A percentile compares a stretch with the other conserved stretches of the same genome.
Evolutionary conservation across 805 yeast genomes (phyloP).

Genomic region (Teunomyces cretensis): DNA sequence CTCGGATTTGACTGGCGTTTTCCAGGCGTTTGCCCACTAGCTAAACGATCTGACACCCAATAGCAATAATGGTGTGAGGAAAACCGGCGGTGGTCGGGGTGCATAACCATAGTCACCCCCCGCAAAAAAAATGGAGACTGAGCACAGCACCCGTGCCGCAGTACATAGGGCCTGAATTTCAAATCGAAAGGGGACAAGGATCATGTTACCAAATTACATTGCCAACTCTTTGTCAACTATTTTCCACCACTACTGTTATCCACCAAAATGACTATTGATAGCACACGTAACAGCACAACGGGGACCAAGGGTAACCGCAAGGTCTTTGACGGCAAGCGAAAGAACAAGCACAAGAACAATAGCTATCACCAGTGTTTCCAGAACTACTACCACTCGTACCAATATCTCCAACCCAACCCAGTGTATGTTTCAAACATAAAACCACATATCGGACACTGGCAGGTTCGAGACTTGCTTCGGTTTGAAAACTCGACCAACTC

Average conservation of each 20-base stretch:
- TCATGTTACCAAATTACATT: not conserved
- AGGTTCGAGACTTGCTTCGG: constrained; percentile 72
- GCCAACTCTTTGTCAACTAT: no score
- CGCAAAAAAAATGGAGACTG: not conserved
- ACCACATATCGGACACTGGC: constrained; percentile 64
- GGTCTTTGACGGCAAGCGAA: not conserved
- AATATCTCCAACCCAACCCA: constrained; percentile 37
- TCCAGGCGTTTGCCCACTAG: not conserved
- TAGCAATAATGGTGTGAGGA: not conserved
- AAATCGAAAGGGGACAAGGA: not conserved
- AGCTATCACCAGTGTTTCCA: constrained; percentile 34
- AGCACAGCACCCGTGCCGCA: not conserved
- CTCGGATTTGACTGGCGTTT: no score
- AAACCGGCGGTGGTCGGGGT: not conserved
- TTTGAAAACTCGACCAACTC: constrained; percentile 41
- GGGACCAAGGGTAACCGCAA: constrained; percentile 2
- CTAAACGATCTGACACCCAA: constrained; percentile 1
- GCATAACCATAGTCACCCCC: constrained; percentile 7
- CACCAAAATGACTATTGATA: constrained; percentile 6
- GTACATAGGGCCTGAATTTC: not conserved
- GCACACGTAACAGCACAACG: not conserved
- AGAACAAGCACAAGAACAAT: constrained; percentile 3
- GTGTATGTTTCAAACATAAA: constrained; percentile 30
- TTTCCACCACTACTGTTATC: not conserved
- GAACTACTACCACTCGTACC: constrained; percentile 42